These are phyloP conservation scores for Dendryphion nanum DNA, from an alignment of 2,329 filamentous ascomycete species.

Conservation along the genomic window DNA sequence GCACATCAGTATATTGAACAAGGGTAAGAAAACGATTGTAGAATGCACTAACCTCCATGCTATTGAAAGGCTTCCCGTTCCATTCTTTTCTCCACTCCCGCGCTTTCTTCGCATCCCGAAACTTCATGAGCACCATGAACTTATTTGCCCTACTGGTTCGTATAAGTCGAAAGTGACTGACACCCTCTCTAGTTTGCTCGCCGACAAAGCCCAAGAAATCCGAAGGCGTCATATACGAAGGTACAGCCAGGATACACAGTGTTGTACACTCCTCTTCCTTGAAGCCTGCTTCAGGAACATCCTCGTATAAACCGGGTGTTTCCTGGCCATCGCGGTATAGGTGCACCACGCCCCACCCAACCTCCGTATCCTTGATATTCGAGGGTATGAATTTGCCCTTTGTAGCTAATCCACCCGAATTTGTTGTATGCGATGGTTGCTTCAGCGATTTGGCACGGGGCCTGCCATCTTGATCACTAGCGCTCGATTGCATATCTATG, in stretches of 20 bases:
- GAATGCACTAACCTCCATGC: slow-evolving; percentile 67
- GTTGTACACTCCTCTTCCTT: slow-evolving; percentile 73
- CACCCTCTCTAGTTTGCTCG: slow-evolving; percentile 77
- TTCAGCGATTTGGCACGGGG: slow-evolving; percentile 32
- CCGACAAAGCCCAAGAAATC: slow-evolving; percentile 92
- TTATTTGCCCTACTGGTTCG: slow-evolving; percentile 84
- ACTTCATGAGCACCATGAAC: slow-evolving; percentile 96
- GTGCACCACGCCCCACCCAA: slow-evolving; percentile 91
- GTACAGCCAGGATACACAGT: slow-evolving; percentile 89
- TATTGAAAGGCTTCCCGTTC: slow-evolving; percentile 91
- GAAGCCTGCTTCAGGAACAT: slow-evolving; percentile 40
- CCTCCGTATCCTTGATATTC: slow-evolving; percentile 68
- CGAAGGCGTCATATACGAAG: slow-evolving; percentile 86
- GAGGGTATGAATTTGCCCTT: slow-evolving; percentile 77
- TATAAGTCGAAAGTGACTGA: slow-evolving; percentile 93
- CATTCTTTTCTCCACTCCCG: slow-evolving; percentile 79
- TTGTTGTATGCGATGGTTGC: slow-evolving; percentile 45
- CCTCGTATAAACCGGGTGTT: slow-evolving; percentile 59
- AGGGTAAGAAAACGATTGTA: no score
- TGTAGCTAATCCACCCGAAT: slow-evolving; percentile 64
- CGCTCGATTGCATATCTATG: slow-evolving; percentile 64
- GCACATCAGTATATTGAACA: no score
- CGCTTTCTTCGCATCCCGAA: slow-evolving; percentile 72
- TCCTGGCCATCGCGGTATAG: slow-evolving; percentile 85
- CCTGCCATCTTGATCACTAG: slow-evolving; percentile 30